Base-by-base conservation (phyloP, 768 basidiomycete species). In the Austroboletus festivus region DNA sequence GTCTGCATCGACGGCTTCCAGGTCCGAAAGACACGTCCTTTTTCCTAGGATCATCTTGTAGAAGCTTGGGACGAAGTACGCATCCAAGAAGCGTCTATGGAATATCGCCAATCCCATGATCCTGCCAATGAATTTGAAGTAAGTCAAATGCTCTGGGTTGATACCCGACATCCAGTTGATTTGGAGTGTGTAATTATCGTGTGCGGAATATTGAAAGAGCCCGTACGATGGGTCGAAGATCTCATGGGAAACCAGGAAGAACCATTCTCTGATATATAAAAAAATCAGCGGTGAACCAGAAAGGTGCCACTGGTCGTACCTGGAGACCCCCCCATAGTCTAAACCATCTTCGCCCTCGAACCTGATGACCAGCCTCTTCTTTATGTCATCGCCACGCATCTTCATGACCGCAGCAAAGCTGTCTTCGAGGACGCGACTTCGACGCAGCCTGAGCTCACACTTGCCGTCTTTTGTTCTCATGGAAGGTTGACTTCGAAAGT, bases 401-500 rank as follows among this genome's bases (percentile, higher is more conserved):
- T 81, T 82, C 92, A 94, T 94, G 40, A 93, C 80, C 51, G 89
- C 81, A 44, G 80, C 75, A 65, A 87, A 95, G 60, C 85, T 87
- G 58, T 94, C 93, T 65, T 94, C 93, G 58, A 94, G 75, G 44
- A 94, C 83, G 53, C 85, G 82, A 38, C 76, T 80, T 33, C 93
- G 79, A 47, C 90, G 78, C 16, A 95, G 75, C 65, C 89, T 93
- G 58, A 93, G 68, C 62, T 93, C 90, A 58, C 89, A 93, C 64
- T 92, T 93, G 30, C 90, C 91, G 13, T 82, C 77, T 42, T 79
- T 76, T 8, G 78, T 70, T 38, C 89, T 78, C 75, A 95, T 85
- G 44, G 89, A 85, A 21, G 91, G 89, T 56, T 95, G 92, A 55
- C 83, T 86, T 51, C 92, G 79, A 79, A 95, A 93, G 72, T 94